Base-by-base conservation (phyloP, 2,329 filamentous ascomycete genomes). In the Colletotrichum horii region DNA sequence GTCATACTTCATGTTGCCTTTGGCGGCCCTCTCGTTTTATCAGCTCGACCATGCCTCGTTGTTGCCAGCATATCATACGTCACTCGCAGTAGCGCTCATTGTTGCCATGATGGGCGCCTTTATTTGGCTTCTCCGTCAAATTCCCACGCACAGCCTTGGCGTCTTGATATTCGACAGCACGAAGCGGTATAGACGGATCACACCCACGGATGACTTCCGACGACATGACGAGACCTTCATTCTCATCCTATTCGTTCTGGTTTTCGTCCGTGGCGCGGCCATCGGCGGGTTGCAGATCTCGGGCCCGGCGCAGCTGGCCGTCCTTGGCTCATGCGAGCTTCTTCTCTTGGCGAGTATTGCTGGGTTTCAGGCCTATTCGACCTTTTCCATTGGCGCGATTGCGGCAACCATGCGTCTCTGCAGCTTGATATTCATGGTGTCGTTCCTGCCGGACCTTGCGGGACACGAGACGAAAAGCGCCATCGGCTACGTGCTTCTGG, bases 1-100 rank as follows among this genome's bases (percentile, higher is more conserved):
- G 85, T 95, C 94, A 83, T 96, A 93, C 83, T 93, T 96, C 79
- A 87, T 95, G 60, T 84, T 96, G 8, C 94, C 94, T 0, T 88
- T 95, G 60, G 89, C 95, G 12, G 89, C 94, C 0, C 83, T 95
- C 65, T 94, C 94, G 8, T 89, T 94, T 78, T 96, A 94, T 80
- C 94, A 96, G 81, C 86, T 96, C 62, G 77, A 76, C n/a, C 69
- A 75, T 28, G 78, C 76, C 2, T 26, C 28, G 1, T 15, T 64
- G 0, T 38, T 80, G 2, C 81, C 82, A 0, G 9, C 76, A 0
- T 81, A 83, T 34, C 80, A 83, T 48, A 80, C 77, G 0, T 30
- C 79, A 88, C 93, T 62, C 1, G 77, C 79, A 1, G 62, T 66
- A 3, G 1, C 78, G 0, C 76, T 83, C 6, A 75, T 83, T 5